These are phyloP conservation scores for Tuber indicum DNA, from an alignment of 495 filamentous ascomycete genomes.

Conservation along the genomic window DNA sequence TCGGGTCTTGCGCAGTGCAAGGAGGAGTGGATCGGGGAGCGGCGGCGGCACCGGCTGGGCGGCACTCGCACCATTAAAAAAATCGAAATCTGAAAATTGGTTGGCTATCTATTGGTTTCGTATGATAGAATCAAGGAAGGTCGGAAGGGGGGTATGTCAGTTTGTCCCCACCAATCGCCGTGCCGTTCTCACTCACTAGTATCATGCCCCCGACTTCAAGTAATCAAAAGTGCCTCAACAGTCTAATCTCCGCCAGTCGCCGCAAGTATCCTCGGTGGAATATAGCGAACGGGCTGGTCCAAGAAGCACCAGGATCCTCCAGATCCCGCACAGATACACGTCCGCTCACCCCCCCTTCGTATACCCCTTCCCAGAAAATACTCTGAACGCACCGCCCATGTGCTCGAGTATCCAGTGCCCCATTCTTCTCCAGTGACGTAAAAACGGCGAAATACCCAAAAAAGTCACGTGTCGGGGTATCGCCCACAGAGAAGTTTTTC, in stretches of 20 bases:
- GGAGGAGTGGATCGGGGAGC: slow-evolving; percentile 61
- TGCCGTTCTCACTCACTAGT: slow-evolving; percentile 51
- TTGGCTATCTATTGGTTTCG: background rate
- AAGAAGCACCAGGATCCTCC: slow-evolving; percentile 56
- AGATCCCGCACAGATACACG: slow-evolving; percentile 63
- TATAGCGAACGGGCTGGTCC: slow-evolving; percentile 52
- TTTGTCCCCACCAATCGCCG: slow-evolving; percentile 41
- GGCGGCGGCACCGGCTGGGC: slow-evolving; percentile 57
- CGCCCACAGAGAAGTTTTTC: background rate
- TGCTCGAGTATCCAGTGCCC: slow-evolving; percentile 38
- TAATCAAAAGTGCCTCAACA: slow-evolving; percentile 53
- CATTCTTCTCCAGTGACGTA: background rate
- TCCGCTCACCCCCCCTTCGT: slow-evolving; percentile 57
- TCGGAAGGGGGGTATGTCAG: background rate
- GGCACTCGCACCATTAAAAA: background rate
- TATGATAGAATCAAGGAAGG: background rate
- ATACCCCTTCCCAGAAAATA: slow-evolving; percentile 54
- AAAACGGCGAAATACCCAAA: background rate
- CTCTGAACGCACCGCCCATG: slow-evolving; percentile 56
- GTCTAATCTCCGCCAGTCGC: slow-evolving; percentile 12
- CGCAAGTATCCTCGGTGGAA: background rate
- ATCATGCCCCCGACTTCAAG: slow-evolving; percentile 52
- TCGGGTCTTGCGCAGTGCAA: slow-evolving; percentile 52
- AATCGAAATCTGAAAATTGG: background rate
- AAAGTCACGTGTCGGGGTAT: background rate